Percentiles rank a stretch among this genome's conserved stretches.
Evolutionary conservation across 306 rosid species (phyloP).

Genomic region (Astragalus glycyphyllos): DNA sequence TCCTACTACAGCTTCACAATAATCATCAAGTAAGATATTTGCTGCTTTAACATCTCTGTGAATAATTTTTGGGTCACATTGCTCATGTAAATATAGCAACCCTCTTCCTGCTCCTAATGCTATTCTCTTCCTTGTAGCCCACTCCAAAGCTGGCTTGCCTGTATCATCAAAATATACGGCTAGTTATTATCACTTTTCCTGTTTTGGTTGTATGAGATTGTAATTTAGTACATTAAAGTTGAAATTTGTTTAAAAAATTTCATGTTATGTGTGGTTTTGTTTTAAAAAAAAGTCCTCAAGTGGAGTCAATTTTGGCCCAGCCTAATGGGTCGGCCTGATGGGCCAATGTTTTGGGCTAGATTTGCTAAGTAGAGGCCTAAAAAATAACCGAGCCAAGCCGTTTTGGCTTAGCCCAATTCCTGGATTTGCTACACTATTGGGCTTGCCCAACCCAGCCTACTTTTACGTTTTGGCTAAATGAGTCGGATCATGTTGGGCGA

Average conservation of each 20-base stretch:
- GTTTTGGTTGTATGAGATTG: constrained; percentile 3
- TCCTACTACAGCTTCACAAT: constrained; percentile 94
- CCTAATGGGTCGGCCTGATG: too few relatives aligned
- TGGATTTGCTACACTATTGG: too few relatives aligned
- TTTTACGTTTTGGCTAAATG: too few relatives aligned
- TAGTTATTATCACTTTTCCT: constrained; percentile 16
- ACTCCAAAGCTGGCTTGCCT: constrained; percentile 87
- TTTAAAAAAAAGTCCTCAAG: too few relatives aligned
- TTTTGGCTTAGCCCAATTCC: too few relatives aligned
- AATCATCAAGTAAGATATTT: constrained; percentile 87
- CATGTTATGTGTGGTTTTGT: not conserved
- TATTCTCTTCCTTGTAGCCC: constrained; percentile 90
- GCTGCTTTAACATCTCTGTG: constrained; percentile 99
- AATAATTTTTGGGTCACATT: constrained; percentile 97
- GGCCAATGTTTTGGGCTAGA: too few relatives aligned
- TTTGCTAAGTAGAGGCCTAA: too few relatives aligned
- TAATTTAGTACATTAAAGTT: constrained; percentile 1
- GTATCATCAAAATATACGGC: constrained; percentile 28
- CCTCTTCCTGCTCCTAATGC: constrained; percentile 98
- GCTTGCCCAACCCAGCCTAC: too few relatives aligned
- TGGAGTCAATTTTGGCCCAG: too few relatives aligned
- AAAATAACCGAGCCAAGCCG: too few relatives aligned
- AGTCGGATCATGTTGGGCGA: too few relatives aligned
- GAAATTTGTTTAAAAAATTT: not conserved
- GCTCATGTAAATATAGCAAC: constrained; percentile 85